Percentiles rank a stretch among this genome's conserved stretches.
Evolutionary conservation across 2,329 filamentous ascomycete species (phyloP).

Genomic region (Nectriaceae sp.): DNA sequence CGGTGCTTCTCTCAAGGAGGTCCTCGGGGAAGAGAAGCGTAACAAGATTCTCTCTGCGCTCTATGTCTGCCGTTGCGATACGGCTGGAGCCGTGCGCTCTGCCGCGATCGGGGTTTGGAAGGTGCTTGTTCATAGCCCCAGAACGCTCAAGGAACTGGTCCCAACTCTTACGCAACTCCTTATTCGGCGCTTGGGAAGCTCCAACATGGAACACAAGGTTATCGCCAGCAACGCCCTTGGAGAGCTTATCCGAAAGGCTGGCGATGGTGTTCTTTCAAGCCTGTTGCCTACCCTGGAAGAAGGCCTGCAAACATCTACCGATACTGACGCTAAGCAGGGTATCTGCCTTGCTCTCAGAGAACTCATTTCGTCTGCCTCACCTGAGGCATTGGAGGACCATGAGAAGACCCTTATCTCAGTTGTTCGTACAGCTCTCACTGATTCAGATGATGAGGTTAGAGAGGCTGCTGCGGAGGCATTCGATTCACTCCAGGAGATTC

Average conservation of each 20-base stretch:
- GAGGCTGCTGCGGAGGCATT: constrained; percentile 97
- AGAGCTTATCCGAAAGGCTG: constrained; percentile 95
- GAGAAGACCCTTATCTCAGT: constrained; percentile 95
- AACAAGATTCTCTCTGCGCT: constrained; percentile 97
- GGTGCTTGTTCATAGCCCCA: constrained; percentile 87
- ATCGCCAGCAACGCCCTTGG: constrained; percentile 97
- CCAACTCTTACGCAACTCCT: constrained; percentile 94
- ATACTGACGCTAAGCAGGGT: constrained; percentile 92
- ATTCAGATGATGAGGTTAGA: constrained; percentile 84
- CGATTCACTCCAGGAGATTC: constrained; percentile 87
- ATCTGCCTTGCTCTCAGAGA: constrained; percentile 96
- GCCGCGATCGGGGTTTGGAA: constrained; percentile 97
- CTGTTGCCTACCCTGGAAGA: constrained; percentile 91
- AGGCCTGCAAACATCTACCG: constrained; percentile 82
- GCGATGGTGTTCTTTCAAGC: constrained; percentile 86
- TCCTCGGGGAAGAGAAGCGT: constrained; percentile 92
- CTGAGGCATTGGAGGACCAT: constrained; percentile 88
- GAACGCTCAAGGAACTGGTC: constrained; percentile 91
- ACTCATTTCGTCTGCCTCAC: constrained; percentile 84
- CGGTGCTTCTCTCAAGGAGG: constrained; percentile 88
- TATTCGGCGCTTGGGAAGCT: constrained; percentile 89
- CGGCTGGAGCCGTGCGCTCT: constrained; percentile 83
- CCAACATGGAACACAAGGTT: constrained; percentile 98
- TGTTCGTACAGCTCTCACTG: constrained; percentile 88
- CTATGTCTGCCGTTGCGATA: constrained; percentile 97